Evolutionary conservation across 495 filamentous ascomycete genomes (phyloP).

Genomic region (Penicillium waksmanii): DNA sequence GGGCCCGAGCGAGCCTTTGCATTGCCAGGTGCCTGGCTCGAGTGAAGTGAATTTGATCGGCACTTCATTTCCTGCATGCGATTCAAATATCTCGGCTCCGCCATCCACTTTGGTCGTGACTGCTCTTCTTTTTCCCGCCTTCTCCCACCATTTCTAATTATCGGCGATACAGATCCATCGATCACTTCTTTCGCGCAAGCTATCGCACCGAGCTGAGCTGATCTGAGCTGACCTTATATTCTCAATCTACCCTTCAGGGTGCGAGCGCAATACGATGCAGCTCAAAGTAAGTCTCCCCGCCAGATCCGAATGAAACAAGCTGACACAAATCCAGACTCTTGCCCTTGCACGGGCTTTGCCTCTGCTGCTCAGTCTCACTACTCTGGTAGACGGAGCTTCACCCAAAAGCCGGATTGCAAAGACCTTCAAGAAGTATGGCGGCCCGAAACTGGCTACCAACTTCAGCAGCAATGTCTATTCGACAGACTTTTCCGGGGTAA

Average conservation of each 20-base stretch:
- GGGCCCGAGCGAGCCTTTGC: slow-evolving; percentile 17
- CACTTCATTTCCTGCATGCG: slow-evolving; percentile 8
- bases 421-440: slow-evolving; percentile 19
- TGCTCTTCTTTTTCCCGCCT: neutral
- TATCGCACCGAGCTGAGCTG: too few species aligned
- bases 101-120: neutral
- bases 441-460: slow-evolving; percentile 11
- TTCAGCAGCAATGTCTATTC: slow-evolving; percentile 42
- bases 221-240: neutral
- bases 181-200: neutral
- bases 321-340: neutral
- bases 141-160: neutral
- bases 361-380: slow-evolving; percentile 19
- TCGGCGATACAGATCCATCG: neutral
- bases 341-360: slow-evolving; percentile 17
- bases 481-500: slow-evolving; percentile 54
- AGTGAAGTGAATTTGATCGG: slow-evolving; percentile 10
- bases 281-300: slow-evolving; percentile 20
- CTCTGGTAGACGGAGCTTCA: slow-evolving; percentile 12
- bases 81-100: neutral
- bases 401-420: slow-evolving; percentile 18
- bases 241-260: neutral
- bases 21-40: slow-evolving; percentile 20
- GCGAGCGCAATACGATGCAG: slow-evolving; percentile 24
- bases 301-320: neutral